A percentile compares a stretch with the other conserved stretches of the same genome.
These are phyloP conservation scores for Hortaea werneckii DNA, from an alignment of 2,329 filamentous ascomycete species.

Conservation along the genomic window DNA sequence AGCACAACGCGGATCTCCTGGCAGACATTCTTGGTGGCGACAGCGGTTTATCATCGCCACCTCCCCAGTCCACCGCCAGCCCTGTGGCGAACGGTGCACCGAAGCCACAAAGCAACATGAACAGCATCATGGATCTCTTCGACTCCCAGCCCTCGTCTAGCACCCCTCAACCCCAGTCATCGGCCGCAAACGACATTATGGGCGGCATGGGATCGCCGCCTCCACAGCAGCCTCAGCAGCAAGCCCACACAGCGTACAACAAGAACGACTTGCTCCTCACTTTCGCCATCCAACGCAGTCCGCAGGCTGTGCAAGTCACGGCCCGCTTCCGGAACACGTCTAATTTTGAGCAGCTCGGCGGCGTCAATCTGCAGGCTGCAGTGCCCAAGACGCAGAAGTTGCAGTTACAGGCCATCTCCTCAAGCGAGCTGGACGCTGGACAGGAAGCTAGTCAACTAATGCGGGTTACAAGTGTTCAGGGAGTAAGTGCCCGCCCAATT, in stretches of 20 bases:
- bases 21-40: constrained; percentile 82
- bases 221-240: constrained; percentile 33
- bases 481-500: constrained; percentile 55
- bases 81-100: constrained; percentile 14
- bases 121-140: constrained; percentile 86
- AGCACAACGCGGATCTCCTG: constrained; percentile 69
- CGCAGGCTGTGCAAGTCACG: constrained; percentile 68
- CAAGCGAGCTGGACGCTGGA: constrained; percentile 61
- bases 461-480: constrained; percentile 74
- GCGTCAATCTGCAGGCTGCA: constrained; percentile 80
- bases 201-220: constrained; percentile 38
- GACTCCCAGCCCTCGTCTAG: constrained; percentile 33
- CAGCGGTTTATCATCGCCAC: constrained; percentile 38
- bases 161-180: constrained; percentile 8
- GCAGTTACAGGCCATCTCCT: constrained; percentile 83
- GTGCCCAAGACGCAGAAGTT: constrained; percentile 95
- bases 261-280: constrained; percentile 75
- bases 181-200: constrained; percentile 33
- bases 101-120: constrained; percentile 29
- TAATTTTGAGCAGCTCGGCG: constrained; percentile 53
- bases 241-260: constrained; percentile 64
- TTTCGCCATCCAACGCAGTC: constrained; percentile 73
- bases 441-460: constrained; percentile 83
- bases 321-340: constrained; percentile 68
- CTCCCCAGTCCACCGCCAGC: constrained; percentile 25